These are phyloP conservation scores for Phytopythium montanum DNA, from an alignment of 352 stramenopile genomes.

Conservation along the genomic window DNA sequence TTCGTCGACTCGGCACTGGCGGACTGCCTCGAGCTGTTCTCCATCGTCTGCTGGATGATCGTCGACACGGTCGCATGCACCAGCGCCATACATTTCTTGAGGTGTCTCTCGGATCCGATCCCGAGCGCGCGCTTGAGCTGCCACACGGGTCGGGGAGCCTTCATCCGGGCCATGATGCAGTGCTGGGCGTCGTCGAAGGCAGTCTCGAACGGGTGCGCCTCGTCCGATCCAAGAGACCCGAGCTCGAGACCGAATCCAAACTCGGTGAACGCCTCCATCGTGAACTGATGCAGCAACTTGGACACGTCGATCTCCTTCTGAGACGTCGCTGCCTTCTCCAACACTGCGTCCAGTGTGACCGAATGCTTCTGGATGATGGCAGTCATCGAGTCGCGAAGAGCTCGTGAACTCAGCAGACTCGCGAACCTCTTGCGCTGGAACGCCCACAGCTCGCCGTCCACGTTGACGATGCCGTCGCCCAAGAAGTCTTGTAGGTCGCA, in stretches of 20 bases:
- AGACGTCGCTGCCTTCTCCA: too few relatives aligned
- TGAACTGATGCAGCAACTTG: constrained; percentile 31
- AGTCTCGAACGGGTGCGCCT: constrained; percentile 25
- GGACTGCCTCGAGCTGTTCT: too few relatives aligned
- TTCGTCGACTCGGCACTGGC: too few relatives aligned
- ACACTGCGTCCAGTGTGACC: constrained; percentile 6
- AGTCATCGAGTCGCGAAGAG: constrained; percentile 22
- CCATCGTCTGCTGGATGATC: constrained; percentile 19
- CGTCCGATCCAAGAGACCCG: constrained; percentile 6
- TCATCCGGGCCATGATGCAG: constrained; percentile 30
- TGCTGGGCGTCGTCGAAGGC: constrained; percentile 30
- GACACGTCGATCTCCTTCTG: constrained; percentile 12
- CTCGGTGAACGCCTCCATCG: constrained; percentile 43
- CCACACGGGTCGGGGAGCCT: constrained; percentile 40
- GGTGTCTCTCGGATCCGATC: constrained; percentile 21
- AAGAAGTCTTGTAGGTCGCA: constrained; percentile 40
- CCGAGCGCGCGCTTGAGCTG: constrained; percentile 29
- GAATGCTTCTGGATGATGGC: constrained; percentile 14
- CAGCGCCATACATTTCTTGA: constrained; percentile 18
- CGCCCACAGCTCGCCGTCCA: constrained; percentile 41
- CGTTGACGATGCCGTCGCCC: constrained; percentile 39
- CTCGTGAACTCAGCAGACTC: constrained; percentile 20
- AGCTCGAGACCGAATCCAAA: constrained; percentile 47
- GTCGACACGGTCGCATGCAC: too few relatives aligned
- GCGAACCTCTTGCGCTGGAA: constrained; percentile 39